Conservation (phyloP, 306 rosid species). For the Lathyrus sativus region DNA sequence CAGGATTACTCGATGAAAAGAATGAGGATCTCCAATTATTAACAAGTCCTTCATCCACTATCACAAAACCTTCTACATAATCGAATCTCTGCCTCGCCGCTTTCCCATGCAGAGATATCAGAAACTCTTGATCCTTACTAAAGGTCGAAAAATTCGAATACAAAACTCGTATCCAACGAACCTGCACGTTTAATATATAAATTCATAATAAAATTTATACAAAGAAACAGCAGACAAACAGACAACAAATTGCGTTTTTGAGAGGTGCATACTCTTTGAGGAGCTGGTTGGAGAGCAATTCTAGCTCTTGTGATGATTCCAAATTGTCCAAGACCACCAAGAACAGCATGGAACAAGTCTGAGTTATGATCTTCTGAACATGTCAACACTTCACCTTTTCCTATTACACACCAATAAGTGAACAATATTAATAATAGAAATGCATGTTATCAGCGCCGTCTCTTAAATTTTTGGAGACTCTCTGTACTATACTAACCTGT, state of each 20-base stretch:
- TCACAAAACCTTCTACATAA: constrained; percentile 93
- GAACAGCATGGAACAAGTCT: constrained; percentile 83
- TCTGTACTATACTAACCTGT: constrained; percentile 53
- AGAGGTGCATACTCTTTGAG: constrained; percentile 66
- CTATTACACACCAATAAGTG: constrained; percentile 41
- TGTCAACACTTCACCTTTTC: constrained; percentile 82
- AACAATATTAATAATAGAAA: too few species aligned
- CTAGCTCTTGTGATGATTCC: constrained; percentile 95
- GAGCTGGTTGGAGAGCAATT: constrained; percentile 87
- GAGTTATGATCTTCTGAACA: constrained; percentile 78
- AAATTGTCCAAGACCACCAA: constrained; percentile 98
- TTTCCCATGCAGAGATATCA: constrained; percentile 77
- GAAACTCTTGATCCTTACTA: constrained; percentile 77
- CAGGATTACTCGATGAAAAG: constrained; percentile 79
- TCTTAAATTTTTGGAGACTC: too few species aligned
- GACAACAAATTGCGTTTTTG: too few species aligned
- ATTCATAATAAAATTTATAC: background rate
- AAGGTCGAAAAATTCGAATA: constrained; percentile 75
- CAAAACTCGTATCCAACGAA: constrained; percentile 88
- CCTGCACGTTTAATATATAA: constrained; percentile 44
- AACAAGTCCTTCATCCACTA: constrained; percentile 85
- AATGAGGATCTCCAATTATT: constrained; percentile 97
- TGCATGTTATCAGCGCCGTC: too few species aligned
- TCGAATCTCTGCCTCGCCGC: constrained; percentile 63
- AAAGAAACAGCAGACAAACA: too few species aligned